Percentiles rank a stretch among this genome's conserved stretches.
phyloP scores from a whole-genome alignment of 495 filamentous ascomycete species.

The Xylaria intraflava region DNA sequence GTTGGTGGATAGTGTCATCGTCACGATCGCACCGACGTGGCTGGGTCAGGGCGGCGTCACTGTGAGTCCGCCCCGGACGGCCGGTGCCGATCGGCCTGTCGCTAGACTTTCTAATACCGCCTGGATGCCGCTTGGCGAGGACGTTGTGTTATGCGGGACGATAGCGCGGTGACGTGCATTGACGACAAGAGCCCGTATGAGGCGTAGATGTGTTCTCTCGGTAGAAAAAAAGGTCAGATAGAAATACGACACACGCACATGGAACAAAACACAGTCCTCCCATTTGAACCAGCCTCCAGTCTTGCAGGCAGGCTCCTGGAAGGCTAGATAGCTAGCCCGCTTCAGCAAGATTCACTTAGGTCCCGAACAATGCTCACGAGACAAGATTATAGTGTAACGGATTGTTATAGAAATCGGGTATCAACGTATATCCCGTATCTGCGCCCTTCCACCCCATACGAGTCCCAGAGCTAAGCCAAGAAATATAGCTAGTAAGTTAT shows the following conservation, averaged over 20 bases:
- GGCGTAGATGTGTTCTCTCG: background rate
- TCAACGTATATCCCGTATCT: background rate
- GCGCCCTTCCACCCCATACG: background rate
- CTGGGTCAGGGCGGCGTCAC: conserved; percentile 71
- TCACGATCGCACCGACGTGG: conserved; percentile 81
- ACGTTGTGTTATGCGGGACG: conserved; percentile 72
- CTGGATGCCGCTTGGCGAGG: conserved; percentile 69
- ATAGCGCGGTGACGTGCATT: conserved; percentile 16
- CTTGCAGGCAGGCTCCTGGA: too few species aligned
- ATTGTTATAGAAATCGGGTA: background rate
- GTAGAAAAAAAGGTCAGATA: background rate
- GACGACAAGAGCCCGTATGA: background rate
- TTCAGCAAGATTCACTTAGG: too few species aligned
- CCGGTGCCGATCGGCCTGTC: conserved; percentile 45
- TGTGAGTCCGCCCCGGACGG: conserved; percentile 54
- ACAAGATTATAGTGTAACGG: too few species aligned
- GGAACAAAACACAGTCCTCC: too few species aligned
- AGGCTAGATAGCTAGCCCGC: too few species aligned
- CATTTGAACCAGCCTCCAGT: too few species aligned
- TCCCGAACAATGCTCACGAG: too few species aligned
- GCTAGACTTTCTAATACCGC: conserved; percentile 57
- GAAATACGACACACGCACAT: too few species aligned
- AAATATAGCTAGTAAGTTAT: background rate
- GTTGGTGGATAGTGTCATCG: conserved; percentile 65
- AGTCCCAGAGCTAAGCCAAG: background rate